Evolutionary conservation across 805 yeast genomes (phyloP).

Genomic region (Lachancea kluyveri): DNA sequence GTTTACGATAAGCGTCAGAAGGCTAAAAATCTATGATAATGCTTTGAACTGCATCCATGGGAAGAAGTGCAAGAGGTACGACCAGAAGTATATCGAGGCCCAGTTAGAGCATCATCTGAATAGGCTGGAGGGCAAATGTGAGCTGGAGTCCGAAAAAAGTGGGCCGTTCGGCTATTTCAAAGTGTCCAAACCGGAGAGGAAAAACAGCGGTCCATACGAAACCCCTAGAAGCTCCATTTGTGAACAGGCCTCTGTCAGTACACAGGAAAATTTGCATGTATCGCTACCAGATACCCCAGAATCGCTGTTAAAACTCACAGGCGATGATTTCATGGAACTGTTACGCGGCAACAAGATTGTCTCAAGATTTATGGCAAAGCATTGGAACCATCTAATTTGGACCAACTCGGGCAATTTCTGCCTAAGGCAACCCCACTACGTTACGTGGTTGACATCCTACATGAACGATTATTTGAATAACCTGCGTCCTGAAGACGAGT

Average conservation of each 20-base stretch:
- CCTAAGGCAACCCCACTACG: constrained; percentile 7
- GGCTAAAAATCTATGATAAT: constrained; percentile 27
- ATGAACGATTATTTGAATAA: background rate
- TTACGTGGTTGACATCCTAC: constrained; percentile 5
- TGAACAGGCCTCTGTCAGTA: too few relatives aligned
- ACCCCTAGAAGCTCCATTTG: too few relatives aligned
- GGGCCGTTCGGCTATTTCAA: constrained; percentile 7
- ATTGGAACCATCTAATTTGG: constrained; percentile 5
- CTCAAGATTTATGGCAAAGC: too few relatives aligned
- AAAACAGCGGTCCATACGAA: too few relatives aligned
- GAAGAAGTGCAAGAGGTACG: constrained; percentile 10
- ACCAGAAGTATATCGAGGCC: constrained; percentile 19
- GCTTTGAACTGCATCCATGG: constrained; percentile 21
- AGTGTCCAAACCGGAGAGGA: too few relatives aligned
- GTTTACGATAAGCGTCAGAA: constrained; percentile 27
- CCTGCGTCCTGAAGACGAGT: constrained; percentile 3
- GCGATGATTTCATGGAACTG: too few relatives aligned
- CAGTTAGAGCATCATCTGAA: constrained; percentile 2
- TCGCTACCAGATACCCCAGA: constrained; percentile 8
- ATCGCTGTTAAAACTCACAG: constrained; percentile 2
- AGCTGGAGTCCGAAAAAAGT: background rate
- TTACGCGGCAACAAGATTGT: too few relatives aligned
- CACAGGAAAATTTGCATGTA: too few relatives aligned
- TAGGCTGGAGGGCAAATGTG: constrained; percentile 2
- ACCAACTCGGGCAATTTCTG: constrained; percentile 6